These are phyloP conservation scores for Pleurotus eryngii DNA, from an alignment of 768 basidiomycete species.

Conservation along the genomic window DNA sequence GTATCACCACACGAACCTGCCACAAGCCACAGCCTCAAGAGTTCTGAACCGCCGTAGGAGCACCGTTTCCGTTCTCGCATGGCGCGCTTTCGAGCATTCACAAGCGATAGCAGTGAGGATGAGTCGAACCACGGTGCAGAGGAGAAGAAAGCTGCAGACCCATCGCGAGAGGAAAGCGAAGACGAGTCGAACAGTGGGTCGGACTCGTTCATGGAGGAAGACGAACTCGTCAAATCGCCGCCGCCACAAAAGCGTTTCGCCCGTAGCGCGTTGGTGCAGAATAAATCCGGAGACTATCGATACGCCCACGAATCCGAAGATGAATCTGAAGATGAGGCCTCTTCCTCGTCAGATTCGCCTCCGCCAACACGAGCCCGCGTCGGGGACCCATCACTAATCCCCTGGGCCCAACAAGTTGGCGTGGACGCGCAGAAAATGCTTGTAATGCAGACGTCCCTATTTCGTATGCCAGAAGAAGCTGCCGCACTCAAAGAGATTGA, in stretches of 20 bases:
- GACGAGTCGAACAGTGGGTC: constrained; percentile 31
- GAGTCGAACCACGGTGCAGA: constrained; percentile 13
- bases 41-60: no score
- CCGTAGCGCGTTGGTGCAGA: constrained; percentile 50
- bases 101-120: constrained; percentile 10
- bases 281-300: constrained; percentile 49
- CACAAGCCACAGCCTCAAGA: no score
- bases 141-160: constrained; percentile 11
- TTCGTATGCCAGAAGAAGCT: constrained; percentile 73
- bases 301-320: constrained; percentile 42
- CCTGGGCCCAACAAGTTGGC: constrained; percentile 71
- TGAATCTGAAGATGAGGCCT: not conserved
- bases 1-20: no score
- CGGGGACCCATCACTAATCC: constrained; percentile 50
- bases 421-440: constrained; percentile 88
- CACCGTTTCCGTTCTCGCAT: not conserved
- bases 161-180: constrained; percentile 24
- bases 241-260: constrained; percentile 19
- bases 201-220: constrained; percentile 50
- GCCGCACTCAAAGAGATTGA: constrained; percentile 57
- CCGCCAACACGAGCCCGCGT: constrained; percentile 25
- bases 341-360: constrained; percentile 28
- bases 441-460: constrained; percentile 90
- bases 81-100: constrained; percentile 4
- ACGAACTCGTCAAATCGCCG: constrained; percentile 33